phyloP scores from a whole-genome alignment of 2,329 filamentous ascomycete species.

The Parastagonospora nodorum region DNA sequence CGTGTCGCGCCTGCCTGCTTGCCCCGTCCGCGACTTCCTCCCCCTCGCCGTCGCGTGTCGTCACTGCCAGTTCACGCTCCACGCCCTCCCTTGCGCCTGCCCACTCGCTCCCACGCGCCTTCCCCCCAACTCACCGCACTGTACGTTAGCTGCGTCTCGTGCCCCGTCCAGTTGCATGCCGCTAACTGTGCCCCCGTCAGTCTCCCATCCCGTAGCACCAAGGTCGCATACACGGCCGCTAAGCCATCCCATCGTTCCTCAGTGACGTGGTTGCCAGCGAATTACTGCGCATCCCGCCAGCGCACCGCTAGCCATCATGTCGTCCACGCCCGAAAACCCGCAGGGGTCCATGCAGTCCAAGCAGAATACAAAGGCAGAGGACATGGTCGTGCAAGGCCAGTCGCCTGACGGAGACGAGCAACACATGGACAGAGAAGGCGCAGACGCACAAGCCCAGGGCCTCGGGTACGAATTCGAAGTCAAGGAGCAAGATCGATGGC shows the following conservation, averaged over 20 bases:
- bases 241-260: conserved; percentile 34
- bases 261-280: conserved; percentile 50
- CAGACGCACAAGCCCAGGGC: conserved; percentile 76
- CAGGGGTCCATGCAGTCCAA: conserved; percentile 52
- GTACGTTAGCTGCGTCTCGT: conserved; percentile 29
- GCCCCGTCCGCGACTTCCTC: background rate
- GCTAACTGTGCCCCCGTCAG: conserved; percentile 39
- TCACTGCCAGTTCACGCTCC: background rate
- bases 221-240: conserved; percentile 44
- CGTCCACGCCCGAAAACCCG: conserved; percentile 88
- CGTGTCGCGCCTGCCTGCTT: conserved; percentile 1
- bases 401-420: conserved; percentile 85
- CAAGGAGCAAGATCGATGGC: conserved; percentile 99
- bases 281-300: conserved; percentile 43
- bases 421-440: conserved; percentile 84
- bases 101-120: conserved; percentile 10
- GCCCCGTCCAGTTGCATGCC: conserved; percentile 32
- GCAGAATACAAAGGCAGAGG: conserved; percentile 24
- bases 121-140: conserved; percentile 6
- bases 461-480: conserved; percentile 94
- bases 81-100: conserved; percentile 22
- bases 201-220: conserved; percentile 34
- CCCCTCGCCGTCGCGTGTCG: background rate
- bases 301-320: conserved; percentile 66
- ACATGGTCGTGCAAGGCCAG: conserved; percentile 80